These are phyloP conservation scores for Fonsecaea nubica DNA, from an alignment of 2,329 filamentous ascomycete species.

Conservation along the genomic window DNA sequence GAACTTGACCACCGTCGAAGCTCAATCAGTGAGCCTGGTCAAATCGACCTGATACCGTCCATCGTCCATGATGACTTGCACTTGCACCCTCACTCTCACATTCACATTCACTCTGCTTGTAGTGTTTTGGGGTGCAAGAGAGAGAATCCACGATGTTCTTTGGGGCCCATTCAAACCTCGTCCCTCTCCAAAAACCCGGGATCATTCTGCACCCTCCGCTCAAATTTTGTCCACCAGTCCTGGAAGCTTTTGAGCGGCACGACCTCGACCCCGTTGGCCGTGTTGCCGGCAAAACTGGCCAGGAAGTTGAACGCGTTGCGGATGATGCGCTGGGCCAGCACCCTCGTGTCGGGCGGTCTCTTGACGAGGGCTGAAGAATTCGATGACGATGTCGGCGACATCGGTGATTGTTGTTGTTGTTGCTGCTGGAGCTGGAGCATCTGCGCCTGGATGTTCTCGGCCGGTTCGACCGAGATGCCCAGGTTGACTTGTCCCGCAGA, in stretches of 20 bases:
- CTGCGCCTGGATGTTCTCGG: slow-evolving; percentile 71
- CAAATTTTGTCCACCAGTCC: slow-evolving; percentile 98
- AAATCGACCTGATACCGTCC: no score
- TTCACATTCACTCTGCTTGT: no score
- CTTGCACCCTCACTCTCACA: no score
- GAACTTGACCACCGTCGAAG: not conserved
- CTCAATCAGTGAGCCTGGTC: no score
- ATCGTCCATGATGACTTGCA: no score
- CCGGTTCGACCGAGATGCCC: slow-evolving; percentile 82
- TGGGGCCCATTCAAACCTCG: slow-evolving; percentile 44
- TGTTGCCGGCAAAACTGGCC: slow-evolving; percentile 77
- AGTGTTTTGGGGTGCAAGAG: no score
- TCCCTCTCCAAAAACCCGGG: slow-evolving; percentile 85
- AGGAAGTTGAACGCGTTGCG: slow-evolving; percentile 97
- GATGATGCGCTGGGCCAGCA: slow-evolving; percentile 91
- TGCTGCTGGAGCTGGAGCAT: slow-evolving; percentile 62
- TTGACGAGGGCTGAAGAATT: slow-evolving; percentile 44
- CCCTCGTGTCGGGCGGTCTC: slow-evolving; percentile 64
- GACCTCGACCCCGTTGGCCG: slow-evolving; percentile 73
- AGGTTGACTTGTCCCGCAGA: slow-evolving; percentile 45
- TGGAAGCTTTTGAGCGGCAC: slow-evolving; percentile 94
- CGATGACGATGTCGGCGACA: slow-evolving; percentile 20
- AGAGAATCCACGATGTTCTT: no score
- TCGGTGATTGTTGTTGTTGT: slow-evolving; percentile 40
- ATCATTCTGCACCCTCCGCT: slow-evolving; percentile 81